These are phyloP conservation scores for Lentinula lateritia DNA, from an alignment of 768 basidiomycete species.

Conservation along the genomic window DNA sequence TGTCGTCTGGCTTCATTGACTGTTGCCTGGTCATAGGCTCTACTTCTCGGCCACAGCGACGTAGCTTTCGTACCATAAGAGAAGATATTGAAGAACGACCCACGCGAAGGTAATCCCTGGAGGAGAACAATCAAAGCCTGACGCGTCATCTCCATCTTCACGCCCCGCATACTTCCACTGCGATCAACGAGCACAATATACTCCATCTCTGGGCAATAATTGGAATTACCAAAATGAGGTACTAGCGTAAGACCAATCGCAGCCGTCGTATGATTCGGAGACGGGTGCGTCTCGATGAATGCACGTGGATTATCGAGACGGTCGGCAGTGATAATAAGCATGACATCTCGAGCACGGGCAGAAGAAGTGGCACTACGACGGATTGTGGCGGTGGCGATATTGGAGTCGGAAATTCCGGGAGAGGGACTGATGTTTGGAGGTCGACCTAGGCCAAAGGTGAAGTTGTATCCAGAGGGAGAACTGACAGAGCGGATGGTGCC, in stretches of 20 bases:
- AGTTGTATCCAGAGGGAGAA: neutral
- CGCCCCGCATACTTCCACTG: constrained; percentile 45
- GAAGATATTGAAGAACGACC: constrained; percentile 51
- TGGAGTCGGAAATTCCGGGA: neutral
- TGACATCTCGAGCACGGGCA: constrained; percentile 44
- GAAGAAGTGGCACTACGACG: neutral
- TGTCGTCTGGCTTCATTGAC: constrained; percentile 15
- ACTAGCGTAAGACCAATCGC: constrained; percentile 53
- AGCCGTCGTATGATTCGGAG: constrained; percentile 24
- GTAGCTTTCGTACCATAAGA: constrained; percentile 35
- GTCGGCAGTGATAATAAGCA: constrained; percentile 42
- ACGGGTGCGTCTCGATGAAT: constrained; percentile 39
- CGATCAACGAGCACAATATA: constrained; percentile 59
- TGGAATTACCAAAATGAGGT: constrained; percentile 37
- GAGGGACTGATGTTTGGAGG: neutral
- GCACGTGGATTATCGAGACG: constrained; percentile 50
- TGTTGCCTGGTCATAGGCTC: constrained; percentile 22
- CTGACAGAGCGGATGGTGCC: neutral
- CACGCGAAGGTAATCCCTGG: constrained; percentile 35
- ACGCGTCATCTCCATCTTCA: constrained; percentile 41
- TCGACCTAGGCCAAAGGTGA: neutral
- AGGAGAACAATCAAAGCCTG: constrained; percentile 40
- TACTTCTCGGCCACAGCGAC: constrained; percentile 31
- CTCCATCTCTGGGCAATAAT: constrained; percentile 38
- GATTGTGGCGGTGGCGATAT: neutral